Percentiles rank a stretch among this genome's conserved stretches.
Conservation (phyloP, 768 basidiomycete genomes). For the Dentipellis sp. region DNA sequence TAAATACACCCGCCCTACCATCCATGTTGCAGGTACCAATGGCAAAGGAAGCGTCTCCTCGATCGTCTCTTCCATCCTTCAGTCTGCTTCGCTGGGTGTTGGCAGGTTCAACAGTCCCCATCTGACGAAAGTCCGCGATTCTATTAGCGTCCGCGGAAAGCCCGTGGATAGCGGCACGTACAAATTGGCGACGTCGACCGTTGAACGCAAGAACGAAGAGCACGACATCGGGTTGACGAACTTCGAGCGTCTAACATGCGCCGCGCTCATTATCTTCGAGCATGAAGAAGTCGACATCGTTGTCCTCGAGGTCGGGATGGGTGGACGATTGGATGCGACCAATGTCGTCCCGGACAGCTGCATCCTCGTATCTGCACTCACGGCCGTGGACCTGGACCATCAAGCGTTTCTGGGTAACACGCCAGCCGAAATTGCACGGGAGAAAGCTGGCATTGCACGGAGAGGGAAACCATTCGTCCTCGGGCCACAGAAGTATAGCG, state of each 20-base stretch:
- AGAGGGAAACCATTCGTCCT: slow-evolving; percentile 52
- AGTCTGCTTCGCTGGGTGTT: slow-evolving; percentile 43
- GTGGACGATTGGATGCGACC: slow-evolving; percentile 87
- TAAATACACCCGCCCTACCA: slow-evolving; percentile 64
- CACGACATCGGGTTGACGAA: slow-evolving; percentile 43
- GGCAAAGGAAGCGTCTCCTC: slow-evolving; percentile 94
- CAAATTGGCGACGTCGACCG: slow-evolving; percentile 29
- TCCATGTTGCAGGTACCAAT: slow-evolving; percentile 93
- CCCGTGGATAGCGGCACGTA: slow-evolving; percentile 46
- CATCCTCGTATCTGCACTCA: slow-evolving; percentile 73
- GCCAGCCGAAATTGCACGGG: slow-evolving; percentile 59
- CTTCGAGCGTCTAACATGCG: slow-evolving; percentile 83
- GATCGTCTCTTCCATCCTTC: slow-evolving; percentile 69
- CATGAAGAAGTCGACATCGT: slow-evolving; percentile 62
- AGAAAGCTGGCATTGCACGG: slow-evolving; percentile 80
- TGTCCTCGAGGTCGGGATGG: slow-evolving; percentile 92
- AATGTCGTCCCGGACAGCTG: slow-evolving; percentile 70
- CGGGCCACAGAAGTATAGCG: slow-evolving; percentile 47
- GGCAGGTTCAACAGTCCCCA: slow-evolving; percentile 94
- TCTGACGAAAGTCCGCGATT: slow-evolving; percentile 68
- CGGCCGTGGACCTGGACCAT: slow-evolving; percentile 88
- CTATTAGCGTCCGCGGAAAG: slow-evolving; percentile 55
- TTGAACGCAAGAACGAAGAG: slow-evolving; percentile 39
- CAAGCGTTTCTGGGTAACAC: slow-evolving; percentile 82
- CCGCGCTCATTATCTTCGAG: slow-evolving; percentile 74